These are phyloP conservation scores for Solanum clarkiae DNA, from an alignment of 257 asterid genomes.

Conservation along the genomic window DNA sequence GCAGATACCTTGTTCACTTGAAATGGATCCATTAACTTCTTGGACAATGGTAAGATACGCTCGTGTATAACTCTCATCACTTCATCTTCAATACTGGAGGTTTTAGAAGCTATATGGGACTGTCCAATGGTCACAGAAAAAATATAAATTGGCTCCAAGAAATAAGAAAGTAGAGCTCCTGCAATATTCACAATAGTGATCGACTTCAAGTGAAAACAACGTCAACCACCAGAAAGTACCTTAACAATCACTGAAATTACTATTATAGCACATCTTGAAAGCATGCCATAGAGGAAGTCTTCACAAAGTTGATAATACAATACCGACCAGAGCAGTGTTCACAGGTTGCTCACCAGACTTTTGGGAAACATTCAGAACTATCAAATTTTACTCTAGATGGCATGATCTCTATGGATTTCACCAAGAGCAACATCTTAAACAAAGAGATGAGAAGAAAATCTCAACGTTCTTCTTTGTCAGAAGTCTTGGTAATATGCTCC, in stretches of 20 bases:
- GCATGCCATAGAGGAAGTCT: background rate
- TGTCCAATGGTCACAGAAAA: conserved; percentile 62
- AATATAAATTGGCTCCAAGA: conserved; percentile 70
- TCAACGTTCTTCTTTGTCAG: no score
- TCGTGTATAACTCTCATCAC: conserved; percentile 44
- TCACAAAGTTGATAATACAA: background rate
- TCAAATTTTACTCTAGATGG: no score
- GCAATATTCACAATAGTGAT: background rate
- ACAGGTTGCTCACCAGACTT: background rate
- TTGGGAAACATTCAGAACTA: no score
- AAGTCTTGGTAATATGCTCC: no score
- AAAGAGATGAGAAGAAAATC: no score
- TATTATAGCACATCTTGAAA: background rate
- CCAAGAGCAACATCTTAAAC: no score
- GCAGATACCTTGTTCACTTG: conserved; percentile 52
- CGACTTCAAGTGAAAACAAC: background rate
- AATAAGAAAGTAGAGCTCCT: conserved; percentile 77
- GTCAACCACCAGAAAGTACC: background rate
- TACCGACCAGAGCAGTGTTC: background rate
- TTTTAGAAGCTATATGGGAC: conserved; percentile 25
- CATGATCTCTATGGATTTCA: no score
- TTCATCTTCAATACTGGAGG: conserved; percentile 11
- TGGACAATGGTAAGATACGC: conserved; percentile 45
- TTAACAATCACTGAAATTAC: background rate
- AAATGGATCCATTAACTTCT: conserved; percentile 48